Percentiles rank a stretch among this genome's conserved stretches.
phyloP scores from a whole-genome alignment of 1,284 basidiomycete species.

The Ganoderma multipileum region DNA sequence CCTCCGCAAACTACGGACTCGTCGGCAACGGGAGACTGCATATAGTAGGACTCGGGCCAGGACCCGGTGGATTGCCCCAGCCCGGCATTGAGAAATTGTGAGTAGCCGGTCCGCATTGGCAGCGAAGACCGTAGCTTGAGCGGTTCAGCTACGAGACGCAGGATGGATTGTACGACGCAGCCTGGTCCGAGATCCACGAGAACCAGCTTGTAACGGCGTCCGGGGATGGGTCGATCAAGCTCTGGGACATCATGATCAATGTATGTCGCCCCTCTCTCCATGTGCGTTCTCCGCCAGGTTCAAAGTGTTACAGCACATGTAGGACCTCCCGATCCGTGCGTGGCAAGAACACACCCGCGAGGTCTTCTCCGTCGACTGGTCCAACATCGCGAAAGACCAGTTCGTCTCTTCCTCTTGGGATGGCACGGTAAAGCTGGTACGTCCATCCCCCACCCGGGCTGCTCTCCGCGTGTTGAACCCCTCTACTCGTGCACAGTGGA shows the following conservation, averaged over 20 bases:
- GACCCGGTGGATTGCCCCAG: constrained; percentile 50
- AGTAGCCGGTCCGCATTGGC: constrained; percentile 23
- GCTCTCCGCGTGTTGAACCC: background rate
- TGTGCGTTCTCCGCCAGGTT: constrained; percentile 25
- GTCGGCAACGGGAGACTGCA: constrained; percentile 93
- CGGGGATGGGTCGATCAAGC: constrained; percentile 89
- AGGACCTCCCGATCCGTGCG: constrained; percentile 88
- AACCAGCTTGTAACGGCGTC: constrained; percentile 91
- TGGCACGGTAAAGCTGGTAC: constrained; percentile 85
- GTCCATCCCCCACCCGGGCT: constrained; percentile 38
- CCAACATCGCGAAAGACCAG: constrained; percentile 89
- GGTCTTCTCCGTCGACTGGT: constrained; percentile 97
- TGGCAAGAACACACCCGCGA: constrained; percentile 96
- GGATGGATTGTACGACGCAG: constrained; percentile 91
- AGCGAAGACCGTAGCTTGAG: constrained; percentile 34
- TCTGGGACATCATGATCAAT: constrained; percentile 92
- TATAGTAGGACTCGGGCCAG: constrained; percentile 62
- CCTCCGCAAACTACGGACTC: constrained; percentile 93
- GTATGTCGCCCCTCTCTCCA: constrained; percentile 52
- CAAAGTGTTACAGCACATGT: constrained; percentile 41
- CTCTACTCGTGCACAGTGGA: constrained; percentile 72
- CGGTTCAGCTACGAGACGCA: constrained; percentile 86
- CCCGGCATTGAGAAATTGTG: constrained; percentile 75
- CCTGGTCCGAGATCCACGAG: constrained; percentile 94
- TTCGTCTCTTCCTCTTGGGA: constrained; percentile 96